Base-by-base conservation (phyloP, 2,329 filamentous ascomycete species). In the Thermothelomyces thermophilus region DNA sequence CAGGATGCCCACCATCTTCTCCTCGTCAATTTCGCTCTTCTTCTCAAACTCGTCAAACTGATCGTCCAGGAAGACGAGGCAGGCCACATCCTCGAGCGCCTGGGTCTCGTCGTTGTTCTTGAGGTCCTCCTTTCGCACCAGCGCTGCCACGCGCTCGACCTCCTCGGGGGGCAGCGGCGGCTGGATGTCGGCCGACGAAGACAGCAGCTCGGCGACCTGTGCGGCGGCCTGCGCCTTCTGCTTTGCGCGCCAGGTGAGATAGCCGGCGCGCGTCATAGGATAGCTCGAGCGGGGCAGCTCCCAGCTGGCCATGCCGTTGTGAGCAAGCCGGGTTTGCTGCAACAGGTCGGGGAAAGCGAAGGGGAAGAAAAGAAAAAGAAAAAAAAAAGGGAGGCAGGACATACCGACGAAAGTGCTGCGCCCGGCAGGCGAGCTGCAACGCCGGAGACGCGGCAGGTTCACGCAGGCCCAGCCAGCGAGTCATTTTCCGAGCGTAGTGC, bases 51-150 rank as follows among this genome's bases (percentile, higher is more conserved):
- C 79, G 60, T 90, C 88, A 56, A 94, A 86, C 63, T 93, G 86
- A 64, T 91, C 87, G 64, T 93, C 88, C 57, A 95, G 69, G 64
- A 95, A 95, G 24, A 94, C 88, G 48, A 95, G 69, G 63, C 88
- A 94, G 3, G 89, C 89, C 40, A 89, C 86, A 68, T 94, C 89
- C 70, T 94, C 89, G 54, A 95, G 73, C 6, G 80, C 75, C 71
- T 91, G 86, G 48, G 84, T 82, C 65, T 89, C 84, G 14, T 65
- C 61, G 55, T 74, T 69, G 47, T 71, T 69, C 62, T 74, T 76
- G 22, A 94, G 68, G 48, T 82, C 81, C 64, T 93, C 86, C 68
- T 95, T 94, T 54, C 86, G 75, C 46, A 95, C 84, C 66, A 93
- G 68, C n/a, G 76, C 74, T 2, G 77, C 85, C 1, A 91, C 79